Evolutionary conservation across 2,329 filamentous ascomycete genomes (phyloP), one percentile per base, ranked within the genome.

Genomic region (Cladosporium austrohemisphaericum): DNA sequence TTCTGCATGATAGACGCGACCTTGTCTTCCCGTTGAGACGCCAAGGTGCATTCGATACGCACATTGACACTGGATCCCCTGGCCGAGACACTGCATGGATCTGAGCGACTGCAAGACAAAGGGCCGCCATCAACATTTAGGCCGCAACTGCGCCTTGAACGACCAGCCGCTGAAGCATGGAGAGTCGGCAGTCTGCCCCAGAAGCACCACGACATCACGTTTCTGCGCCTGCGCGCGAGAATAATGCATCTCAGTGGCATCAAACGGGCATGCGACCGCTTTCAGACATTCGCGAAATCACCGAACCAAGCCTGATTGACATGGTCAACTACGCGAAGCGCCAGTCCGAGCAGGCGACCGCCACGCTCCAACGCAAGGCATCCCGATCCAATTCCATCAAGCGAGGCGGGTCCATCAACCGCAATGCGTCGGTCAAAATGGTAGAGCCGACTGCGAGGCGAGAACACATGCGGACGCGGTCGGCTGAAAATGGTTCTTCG

Each of bases 271-370:
- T 50, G 33, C 68, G 73, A 37, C 71, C 73, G 36, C 58, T 76
- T 22, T 76, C 73, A 35, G 73, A 76, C 54, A 76, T 76, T 50
- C 69, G 72, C 52, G 73, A 76, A 55, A 62, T 74, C 55, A 76
- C 72, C 9, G 73, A 76, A 57, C 72, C 73, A 22, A 75, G 71
- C 53, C 57, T 76, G 18, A 66, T 66, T n/a, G 70, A 74, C 11
- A 50, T 52, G 19, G 33, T 50, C 20, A 51, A 37, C 26, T 37
- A 46, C 22, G 41, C 25, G 6, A 33, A 45, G 33, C 49, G 35
- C 10, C 43, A 41, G 18, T 22, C 41, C 14, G 32, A 47, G 22
- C 49, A 35, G 9, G 23, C 20, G 26, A 20, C 13, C 4, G n/a
- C 23, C 18, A 13, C 32, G 16, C 55, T 52, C 31, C 50, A 48